phyloP scores from a whole-genome alignment of 805 yeast species.

The Metschnikowia matae region DNA sequence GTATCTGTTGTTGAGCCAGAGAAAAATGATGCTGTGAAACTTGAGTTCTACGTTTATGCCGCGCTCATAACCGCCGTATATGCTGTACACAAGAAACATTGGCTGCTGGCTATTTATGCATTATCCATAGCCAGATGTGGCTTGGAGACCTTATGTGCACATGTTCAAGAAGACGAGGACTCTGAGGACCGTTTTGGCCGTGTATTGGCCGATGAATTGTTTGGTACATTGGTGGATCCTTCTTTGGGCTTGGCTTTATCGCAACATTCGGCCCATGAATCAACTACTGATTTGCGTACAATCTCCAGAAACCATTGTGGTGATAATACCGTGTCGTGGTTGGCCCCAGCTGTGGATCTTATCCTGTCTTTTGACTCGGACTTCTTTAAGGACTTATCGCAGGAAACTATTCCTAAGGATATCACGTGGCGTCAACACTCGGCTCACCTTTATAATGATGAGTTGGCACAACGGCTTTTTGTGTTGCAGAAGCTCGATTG shows the following conservation, averaged over 20 bases:
- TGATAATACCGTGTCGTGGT: constrained; percentile 25
- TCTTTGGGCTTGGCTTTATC: constrained; percentile 52
- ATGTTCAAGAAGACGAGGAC: constrained; percentile 4
- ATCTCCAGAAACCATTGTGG: constrained; percentile 43
- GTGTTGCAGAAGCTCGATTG: constrained; percentile 29
- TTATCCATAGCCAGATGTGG: constrained; percentile 60
- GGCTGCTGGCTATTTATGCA: constrained; percentile 49
- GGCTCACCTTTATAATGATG: constrained; percentile 66
- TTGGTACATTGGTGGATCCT: constrained; percentile 62
- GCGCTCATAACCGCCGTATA: constrained; percentile 53
- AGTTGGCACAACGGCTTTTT: constrained; percentile 59
- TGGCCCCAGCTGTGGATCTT: constrained; percentile 38
- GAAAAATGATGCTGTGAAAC: constrained; percentile 20
- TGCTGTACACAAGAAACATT: constrained; percentile 50
- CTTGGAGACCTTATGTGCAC: constrained; percentile 45
- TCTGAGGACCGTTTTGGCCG: constrained; percentile 19
- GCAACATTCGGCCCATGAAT: constrained; percentile 28
- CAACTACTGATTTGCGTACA: constrained; percentile 44
- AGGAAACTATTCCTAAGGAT: constrained; percentile 26
- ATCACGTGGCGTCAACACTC: constrained; percentile 50
- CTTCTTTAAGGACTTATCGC: constrained; percentile 30
- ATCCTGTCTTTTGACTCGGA: constrained; percentile 36
- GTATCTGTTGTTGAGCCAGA: constrained; percentile 40
- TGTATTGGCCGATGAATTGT: constrained; percentile 49
- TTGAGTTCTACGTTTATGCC: constrained; percentile 34